Conservation (phyloP, 179 eudicot species). For the Dionaea muscipula region DNA sequence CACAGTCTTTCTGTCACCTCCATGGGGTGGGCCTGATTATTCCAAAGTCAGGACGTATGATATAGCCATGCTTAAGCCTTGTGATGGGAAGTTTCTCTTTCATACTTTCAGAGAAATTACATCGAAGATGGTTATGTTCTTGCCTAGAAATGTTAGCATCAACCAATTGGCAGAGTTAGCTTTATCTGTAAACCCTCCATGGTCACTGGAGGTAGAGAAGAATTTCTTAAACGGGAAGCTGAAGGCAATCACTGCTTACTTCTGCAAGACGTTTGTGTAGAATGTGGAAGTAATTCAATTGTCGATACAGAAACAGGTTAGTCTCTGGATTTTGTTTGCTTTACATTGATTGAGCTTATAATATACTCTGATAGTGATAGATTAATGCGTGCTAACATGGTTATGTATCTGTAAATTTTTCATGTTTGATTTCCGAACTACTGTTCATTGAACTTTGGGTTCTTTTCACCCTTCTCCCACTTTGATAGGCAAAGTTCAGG, state of each 20-base stretch:
- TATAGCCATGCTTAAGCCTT: conserved; percentile 73
- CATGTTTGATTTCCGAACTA: no score
- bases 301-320: neutral
- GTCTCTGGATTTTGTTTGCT: neutral
- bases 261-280: conserved; percentile 16
- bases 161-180: conserved; percentile 68
- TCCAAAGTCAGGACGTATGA: conserved; percentile 40
- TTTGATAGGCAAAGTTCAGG: no score
- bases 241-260: conserved; percentile 89
- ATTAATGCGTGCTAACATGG: no score
- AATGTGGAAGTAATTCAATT: neutral
- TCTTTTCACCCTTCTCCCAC: no score
- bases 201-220: conserved; percentile 89
- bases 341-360: no score
- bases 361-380: no score
- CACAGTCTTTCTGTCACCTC: conserved; percentile 73
- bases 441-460: no score
- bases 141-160: conserved; percentile 69
- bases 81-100: conserved; percentile 57
- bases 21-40: conserved; percentile 97
- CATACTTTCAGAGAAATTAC: conserved; percentile 41
- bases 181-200: conserved; percentile 50
- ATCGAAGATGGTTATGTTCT: conserved; percentile 68
- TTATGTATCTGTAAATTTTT: no score
- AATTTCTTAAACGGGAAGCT: conserved; percentile 73